These are phyloP conservation scores for Eudorina sp. DNA, from an alignment of 139 green algal genomes.

Conservation along the genomic window DNA sequence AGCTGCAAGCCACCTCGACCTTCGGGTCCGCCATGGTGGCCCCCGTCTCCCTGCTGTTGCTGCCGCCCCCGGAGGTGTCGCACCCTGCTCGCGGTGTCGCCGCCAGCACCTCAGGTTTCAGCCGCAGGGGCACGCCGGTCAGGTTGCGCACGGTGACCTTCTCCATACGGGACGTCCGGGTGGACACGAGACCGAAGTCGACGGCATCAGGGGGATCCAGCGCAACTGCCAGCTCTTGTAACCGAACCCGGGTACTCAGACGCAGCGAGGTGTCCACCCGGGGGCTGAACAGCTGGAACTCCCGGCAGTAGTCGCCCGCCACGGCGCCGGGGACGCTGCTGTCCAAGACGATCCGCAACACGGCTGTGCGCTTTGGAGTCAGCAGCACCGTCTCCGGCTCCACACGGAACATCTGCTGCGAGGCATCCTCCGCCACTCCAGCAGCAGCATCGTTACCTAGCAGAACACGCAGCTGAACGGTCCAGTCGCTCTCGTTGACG, in stretches of 20 bases:
- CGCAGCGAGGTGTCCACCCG: background rate
- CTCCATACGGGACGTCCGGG: background rate
- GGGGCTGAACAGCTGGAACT: conserved; percentile 11
- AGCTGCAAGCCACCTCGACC: background rate
- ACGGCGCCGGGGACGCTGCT: background rate
- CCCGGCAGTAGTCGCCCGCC: background rate
- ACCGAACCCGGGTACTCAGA: background rate
- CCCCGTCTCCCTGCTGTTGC: too few relatives aligned
- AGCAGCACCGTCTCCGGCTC: background rate
- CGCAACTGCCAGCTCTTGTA: conserved; percentile 42
- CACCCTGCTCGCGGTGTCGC: too few relatives aligned
- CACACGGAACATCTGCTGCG: background rate
- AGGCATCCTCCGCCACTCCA: background rate
- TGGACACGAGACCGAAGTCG: conserved; percentile 22
- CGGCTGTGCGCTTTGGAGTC: background rate
- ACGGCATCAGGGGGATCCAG: background rate
- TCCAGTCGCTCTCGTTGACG: conserved; percentile 22
- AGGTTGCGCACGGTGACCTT: conserved; percentile 19
- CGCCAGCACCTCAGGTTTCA: conserved; percentile 19
- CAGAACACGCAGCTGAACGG: conserved; percentile 18
- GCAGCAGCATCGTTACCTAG: background rate
- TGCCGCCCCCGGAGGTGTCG: too few relatives aligned
- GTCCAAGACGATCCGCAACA: background rate
- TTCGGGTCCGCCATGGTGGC: background rate
- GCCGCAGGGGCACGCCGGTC: conserved; percentile 44